phyloP scores from a whole-genome alignment of 1,139 yeast genomes.

The Kurtzmaniella quercitrusa region DNA sequence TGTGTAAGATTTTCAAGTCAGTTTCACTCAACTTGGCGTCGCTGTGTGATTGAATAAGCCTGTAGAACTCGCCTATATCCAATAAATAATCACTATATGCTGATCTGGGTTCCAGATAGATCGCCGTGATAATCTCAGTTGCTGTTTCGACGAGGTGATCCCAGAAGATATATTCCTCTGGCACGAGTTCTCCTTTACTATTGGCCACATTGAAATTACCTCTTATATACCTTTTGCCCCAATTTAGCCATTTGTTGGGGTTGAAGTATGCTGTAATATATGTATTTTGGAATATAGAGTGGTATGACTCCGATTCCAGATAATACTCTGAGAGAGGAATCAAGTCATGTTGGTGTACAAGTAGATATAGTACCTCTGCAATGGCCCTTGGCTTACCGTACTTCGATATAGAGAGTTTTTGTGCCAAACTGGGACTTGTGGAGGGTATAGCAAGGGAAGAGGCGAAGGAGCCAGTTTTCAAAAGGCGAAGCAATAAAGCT shows the following conservation, averaged over 20 bases:
- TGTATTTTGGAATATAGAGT: constrained; percentile 9
- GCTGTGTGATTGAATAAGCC: constrained; percentile 5
- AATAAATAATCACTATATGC: constrained; percentile 16
- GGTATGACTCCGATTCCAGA: constrained; percentile 9
- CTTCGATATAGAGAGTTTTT: constrained; percentile 19
- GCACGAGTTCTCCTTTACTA: constrained; percentile 13
- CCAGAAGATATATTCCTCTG: constrained; percentile 26
- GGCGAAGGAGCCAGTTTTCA: constrained; percentile 13
- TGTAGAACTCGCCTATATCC: constrained; percentile 10
- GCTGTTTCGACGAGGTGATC: constrained; percentile 16
- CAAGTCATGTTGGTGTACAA: constrained; percentile 17
- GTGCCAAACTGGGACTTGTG: constrained; percentile 17
- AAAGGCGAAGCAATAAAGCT: constrained; percentile 20
- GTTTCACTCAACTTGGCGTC: constrained; percentile 12
- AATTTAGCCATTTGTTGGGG: constrained; percentile 18
- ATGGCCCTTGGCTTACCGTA: constrained; percentile 29
- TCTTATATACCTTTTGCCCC: constrained; percentile 12
- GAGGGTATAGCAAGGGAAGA: constrained; percentile 21
- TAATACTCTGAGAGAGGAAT: constrained; percentile 21
- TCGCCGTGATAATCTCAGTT: constrained; percentile 4
- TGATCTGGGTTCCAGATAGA: not conserved
- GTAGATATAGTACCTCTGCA: constrained; percentile 21
- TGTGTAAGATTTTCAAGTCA: constrained; percentile 24
- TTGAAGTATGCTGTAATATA: constrained; percentile 14
- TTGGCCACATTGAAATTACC: not conserved